Base-by-base conservation (phyloP, 805 yeast genomes). In the Teunomyces aglyptinius region DNA sequence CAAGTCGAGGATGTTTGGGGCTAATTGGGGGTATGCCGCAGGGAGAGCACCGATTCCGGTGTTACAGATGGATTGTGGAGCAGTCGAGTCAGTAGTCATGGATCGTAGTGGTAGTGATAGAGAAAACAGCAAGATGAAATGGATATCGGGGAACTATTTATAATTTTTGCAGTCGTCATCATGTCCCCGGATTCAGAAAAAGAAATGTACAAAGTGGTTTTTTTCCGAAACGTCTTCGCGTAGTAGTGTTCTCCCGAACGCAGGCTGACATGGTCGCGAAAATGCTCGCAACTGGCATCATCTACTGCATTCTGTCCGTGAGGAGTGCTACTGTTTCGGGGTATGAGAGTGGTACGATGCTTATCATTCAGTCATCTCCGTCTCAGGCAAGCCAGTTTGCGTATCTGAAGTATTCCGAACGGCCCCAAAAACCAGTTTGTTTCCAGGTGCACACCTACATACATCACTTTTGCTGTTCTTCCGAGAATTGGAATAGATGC, bases 41-140 rank as follows among this genome's bases (percentile, higher is more conserved):
- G 76, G 76, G 45, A 71, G 68, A 8, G 67, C 34, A 12, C 75
- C 75, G 49, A 70, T 63, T 48, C 59, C 68, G 44, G 57, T 56
- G 65, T 70, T 70, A 54, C 58, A 56, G 49, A 62, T 47, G 29
- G 67, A 61, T 36, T 45, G 53, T 24, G 49, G 46, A 29, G 50
- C 11, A 27, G 49, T 16, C 29, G 50, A 31, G 41, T 61, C 64
- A 47, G 59, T 52, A 22, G 69, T 64, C 69, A 64, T 64, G 28
- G 48, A 41, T n/a, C n/a, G n/a, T n/a, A n/a, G n/a, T n/a, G n/a
- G n/a, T n/a, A n/a, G 35, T n/a, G 36, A 11, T 8, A 35, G 10
- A 18, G 40, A 13, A 12, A 16, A 16, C 13, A 6, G 13, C 13
- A 11, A n/a, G n/a, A 12, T 1, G 31, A 33, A 12, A 12, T n/a